Percentiles rank a stretch among this genome's conserved stretches.
These are phyloP conservation scores for Alternaria sp. DNA, from an alignment of 2,329 filamentous ascomycete species.

Conservation along the genomic window DNA sequence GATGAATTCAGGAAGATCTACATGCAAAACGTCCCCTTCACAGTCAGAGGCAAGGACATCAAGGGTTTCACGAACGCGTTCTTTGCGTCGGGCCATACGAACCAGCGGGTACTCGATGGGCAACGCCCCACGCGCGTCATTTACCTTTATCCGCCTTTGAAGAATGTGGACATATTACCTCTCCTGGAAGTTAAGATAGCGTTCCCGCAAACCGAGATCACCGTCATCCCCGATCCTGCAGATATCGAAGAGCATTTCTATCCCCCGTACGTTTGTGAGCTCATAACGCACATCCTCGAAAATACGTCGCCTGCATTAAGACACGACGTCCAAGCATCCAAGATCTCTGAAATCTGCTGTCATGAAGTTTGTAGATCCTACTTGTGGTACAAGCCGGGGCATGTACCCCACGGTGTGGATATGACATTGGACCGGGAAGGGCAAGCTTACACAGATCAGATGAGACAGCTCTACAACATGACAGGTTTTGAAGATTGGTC, in stretches of 20 bases:
- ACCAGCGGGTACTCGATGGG: neutral
- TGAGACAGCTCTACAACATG: neutral
- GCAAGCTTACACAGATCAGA: neutral
- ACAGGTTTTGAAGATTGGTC: neutral
- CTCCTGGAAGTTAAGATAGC: neutral
- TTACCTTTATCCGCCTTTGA: neutral
- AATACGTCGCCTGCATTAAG: neutral
- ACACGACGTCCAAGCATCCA: neutral
- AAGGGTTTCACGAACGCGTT: neutral
- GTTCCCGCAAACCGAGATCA: neutral
- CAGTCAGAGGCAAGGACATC: neutral
- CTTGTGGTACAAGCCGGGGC: neutral
- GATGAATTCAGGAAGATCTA: neutral
- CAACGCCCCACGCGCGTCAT: neutral
- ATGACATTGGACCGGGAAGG: neutral
- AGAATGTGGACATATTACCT: neutral
- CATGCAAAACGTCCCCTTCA: neutral
- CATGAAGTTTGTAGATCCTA: neutral
- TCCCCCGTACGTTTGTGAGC: neutral
- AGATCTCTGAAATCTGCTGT: neutral
- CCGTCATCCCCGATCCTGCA: neutral
- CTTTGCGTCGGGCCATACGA: neutral
- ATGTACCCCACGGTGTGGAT: neutral
- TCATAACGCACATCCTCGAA: neutral
- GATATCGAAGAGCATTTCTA: neutral